Evolutionary conservation across 2,329 filamentous ascomycete genomes (phyloP).

Genomic region (Colletotrichum musae): DNA sequence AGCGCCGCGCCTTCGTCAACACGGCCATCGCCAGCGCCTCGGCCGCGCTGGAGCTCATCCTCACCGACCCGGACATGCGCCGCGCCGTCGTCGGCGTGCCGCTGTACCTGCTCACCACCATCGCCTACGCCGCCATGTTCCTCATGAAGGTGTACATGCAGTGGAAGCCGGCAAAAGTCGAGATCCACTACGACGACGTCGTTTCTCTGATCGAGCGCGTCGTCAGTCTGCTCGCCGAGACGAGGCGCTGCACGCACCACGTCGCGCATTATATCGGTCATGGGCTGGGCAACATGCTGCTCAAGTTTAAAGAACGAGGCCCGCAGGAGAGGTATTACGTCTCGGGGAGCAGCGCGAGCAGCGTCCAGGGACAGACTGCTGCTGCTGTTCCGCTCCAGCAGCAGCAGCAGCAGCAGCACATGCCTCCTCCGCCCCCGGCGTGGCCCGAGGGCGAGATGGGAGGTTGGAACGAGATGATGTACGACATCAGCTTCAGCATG

Average conservation of each 20-base stretch:
- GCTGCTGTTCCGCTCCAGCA: constrained; percentile 8
- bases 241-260: constrained; percentile 47
- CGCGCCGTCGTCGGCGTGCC: constrained; percentile 50
- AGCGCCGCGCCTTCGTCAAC: constrained; percentile 60
- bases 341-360: neutral
- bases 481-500: constrained; percentile 43
- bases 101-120: constrained; percentile 51
- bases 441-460: constrained; percentile 32
- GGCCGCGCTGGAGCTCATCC: constrained; percentile 48
- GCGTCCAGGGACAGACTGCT: neutral
- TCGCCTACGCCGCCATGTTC: constrained; percentile 51
- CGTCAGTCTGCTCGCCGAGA: constrained; percentile 45
- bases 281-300: constrained; percentile 49
- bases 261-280: constrained; percentile 49
- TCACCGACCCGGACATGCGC: constrained; percentile 50
- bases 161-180: constrained; percentile 48
- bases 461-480: constrained; percentile 49
- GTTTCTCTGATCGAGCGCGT: constrained; percentile 46
- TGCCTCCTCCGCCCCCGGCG: constrained; percentile 9
- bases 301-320: constrained; percentile 46
- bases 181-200: constrained; percentile 50
- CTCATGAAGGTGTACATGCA: constrained; percentile 51
- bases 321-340: constrained; percentile 28
- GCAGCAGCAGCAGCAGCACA: constrained; percentile 5
- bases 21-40: constrained; percentile 55